These are phyloP conservation scores for Plasmodiophora brassicae DNA, from an alignment of 208 protist genomes.

Conservation along the genomic window DNA sequence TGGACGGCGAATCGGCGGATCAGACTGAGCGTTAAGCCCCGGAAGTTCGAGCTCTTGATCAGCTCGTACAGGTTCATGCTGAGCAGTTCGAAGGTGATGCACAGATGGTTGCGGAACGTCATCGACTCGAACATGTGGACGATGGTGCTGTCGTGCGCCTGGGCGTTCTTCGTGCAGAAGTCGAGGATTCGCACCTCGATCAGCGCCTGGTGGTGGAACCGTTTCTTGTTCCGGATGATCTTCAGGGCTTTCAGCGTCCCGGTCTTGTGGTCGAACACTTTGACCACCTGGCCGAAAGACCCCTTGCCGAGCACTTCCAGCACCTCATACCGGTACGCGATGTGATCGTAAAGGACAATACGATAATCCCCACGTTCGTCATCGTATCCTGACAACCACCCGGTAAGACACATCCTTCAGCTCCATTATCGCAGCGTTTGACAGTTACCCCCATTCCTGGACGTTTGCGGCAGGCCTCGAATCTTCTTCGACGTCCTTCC, in stretches of 20 bases:
- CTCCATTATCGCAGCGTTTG: background rate
- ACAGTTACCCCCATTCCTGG: background rate
- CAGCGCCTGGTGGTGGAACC: conserved; percentile 72
- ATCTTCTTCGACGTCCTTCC: conserved; percentile 23
- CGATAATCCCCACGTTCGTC: conserved; percentile 79
- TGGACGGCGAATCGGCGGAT: conserved; percentile 54
- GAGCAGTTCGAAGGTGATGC: conserved; percentile 76
- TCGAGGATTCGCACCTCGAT: conserved; percentile 75
- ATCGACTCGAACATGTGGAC: conserved; percentile 67
- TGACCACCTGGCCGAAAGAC: conserved; percentile 83
- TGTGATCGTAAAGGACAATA: conserved; percentile 76
- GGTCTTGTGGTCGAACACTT: conserved; percentile 70
- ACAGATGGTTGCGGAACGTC: conserved; percentile 72
- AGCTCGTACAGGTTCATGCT: conserved; percentile 80
- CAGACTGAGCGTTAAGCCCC: conserved; percentile 62
- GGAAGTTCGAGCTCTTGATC: conserved; percentile 70
- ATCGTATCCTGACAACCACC: conserved; percentile 69
- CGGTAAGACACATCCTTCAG: background rate
- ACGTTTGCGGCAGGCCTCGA: background rate
- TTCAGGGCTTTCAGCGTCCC: conserved; percentile 69
- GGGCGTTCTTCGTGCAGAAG: conserved; percentile 49
- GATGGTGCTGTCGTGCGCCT: conserved; percentile 49
- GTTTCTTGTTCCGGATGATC: conserved; percentile 74
- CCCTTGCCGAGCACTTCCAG: conserved; percentile 71
- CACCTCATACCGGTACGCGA: conserved; percentile 81